These are phyloP conservation scores for Grosmannia penicillata DNA, from an alignment of 2,329 filamentous ascomycete species.

Conservation along the genomic window DNA sequence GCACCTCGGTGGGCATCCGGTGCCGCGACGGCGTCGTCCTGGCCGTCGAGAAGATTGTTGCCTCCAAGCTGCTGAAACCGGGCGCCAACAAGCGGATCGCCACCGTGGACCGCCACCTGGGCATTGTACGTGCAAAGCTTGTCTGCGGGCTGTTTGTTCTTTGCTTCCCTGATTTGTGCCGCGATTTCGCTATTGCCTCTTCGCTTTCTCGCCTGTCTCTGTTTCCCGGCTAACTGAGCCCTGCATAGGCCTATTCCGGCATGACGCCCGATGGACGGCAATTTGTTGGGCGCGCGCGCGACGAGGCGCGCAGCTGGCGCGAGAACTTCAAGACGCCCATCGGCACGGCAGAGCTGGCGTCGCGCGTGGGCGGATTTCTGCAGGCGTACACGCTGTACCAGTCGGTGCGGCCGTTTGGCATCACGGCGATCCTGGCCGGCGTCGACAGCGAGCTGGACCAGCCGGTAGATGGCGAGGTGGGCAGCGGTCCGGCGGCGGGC, in stretches of 20 bases:
- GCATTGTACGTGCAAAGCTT: constrained; percentile 80
- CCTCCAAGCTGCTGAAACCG: constrained; percentile 88
- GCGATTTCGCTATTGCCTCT: neutral
- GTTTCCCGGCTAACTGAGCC: constrained; percentile 2
- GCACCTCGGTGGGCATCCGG: constrained; percentile 88
- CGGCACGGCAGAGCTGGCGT: constrained; percentile 71
- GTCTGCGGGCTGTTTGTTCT: too few relatives aligned
- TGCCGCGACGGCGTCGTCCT: constrained; percentile 96
- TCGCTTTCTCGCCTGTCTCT: neutral
- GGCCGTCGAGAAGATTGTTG: constrained; percentile 90
- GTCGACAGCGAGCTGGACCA: constrained; percentile 82
- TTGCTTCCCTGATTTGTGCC: neutral
- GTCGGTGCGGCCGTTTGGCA: constrained; percentile 89
- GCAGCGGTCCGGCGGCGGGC: constrained; percentile 61
- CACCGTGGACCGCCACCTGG: constrained; percentile 84
- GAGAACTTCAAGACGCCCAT: constrained; percentile 91
- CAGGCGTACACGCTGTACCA: constrained; percentile 97
- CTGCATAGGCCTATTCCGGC: constrained; percentile 92
- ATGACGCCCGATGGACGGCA: constrained; percentile 90
- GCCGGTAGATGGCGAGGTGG: constrained; percentile 82
- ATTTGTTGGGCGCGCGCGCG: constrained; percentile 85
- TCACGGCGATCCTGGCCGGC: constrained; percentile 85
- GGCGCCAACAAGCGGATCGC: constrained; percentile 96
- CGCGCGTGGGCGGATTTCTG: constrained; percentile 87
- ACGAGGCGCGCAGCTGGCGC: constrained; percentile 86